Percentiles rank a stretch among this genome's conserved stretches.
Conservation (phyloP, 257 asterid genomes). For the Fraxinus cuspidata region DNA sequence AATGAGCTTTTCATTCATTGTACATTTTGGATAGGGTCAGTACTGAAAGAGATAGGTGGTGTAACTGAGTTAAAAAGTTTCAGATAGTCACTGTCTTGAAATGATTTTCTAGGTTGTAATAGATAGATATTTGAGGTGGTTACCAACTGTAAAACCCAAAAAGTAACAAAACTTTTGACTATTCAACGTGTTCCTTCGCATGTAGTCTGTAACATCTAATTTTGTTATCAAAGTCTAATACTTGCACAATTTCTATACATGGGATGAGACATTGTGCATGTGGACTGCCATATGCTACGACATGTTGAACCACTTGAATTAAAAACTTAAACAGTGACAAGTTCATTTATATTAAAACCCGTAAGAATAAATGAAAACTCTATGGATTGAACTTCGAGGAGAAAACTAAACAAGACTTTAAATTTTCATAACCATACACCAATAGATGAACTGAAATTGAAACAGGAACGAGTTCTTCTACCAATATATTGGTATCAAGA, state of each 20-base stretch:
- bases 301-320: background rate
- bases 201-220: too few species aligned
- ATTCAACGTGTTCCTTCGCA: background rate
- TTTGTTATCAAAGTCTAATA: too few species aligned
- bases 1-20: background rate
- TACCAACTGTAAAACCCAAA: constrained; percentile 27
- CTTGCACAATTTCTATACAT: background rate
- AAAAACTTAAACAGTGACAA: background rate
- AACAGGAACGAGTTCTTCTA: constrained; percentile 17
- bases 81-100: constrained; percentile 50
- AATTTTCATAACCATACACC: constrained; percentile 28
- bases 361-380: background rate
- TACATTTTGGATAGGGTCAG: constrained; percentile 13
- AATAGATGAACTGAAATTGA: constrained; percentile 21
- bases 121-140: background rate
- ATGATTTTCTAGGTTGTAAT: constrained; percentile 12
- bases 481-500: constrained; percentile 41
- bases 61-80: constrained; percentile 25
- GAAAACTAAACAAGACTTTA: constrained; percentile 13
- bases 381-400: too few species aligned
- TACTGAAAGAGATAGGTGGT: background rate
- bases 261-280: too few species aligned
- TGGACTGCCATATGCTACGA: background rate
- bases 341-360: too few species aligned
- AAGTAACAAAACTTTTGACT: background rate